Evolutionary conservation across 352 stramenopile genomes (phyloP), one percentile per base, ranked within the genome.

Genomic region (Globisporangium barbulae): DNA sequence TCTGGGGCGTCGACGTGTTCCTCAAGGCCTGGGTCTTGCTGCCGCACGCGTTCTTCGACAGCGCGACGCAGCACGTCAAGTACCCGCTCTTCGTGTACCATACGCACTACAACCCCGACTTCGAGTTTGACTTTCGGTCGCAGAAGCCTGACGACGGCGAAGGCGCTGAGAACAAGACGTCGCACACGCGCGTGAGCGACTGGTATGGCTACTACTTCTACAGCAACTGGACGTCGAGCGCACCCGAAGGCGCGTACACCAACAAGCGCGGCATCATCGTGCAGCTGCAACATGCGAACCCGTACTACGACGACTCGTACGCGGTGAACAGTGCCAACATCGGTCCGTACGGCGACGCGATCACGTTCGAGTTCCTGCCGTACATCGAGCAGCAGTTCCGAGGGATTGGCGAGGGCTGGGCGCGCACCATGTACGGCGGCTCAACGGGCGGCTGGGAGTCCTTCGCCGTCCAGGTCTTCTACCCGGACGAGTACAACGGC

Each of bases 241-340:
- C 71, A 1, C 48, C 61, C 0, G 73, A 81, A 17, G 77, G 71
- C 9, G 74, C 74, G 8, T 90, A 89, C 65, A 84, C 76, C 13
- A 65, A 78, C 67, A 89, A 85, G 39, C 71, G 82, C 49, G 82
- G 82, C 35, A 88, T 91, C 63, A 77, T 91, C 63, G 82, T 91
- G 39, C 82, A 91, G 68, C 69, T 91, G 5, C 82, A 91, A 62
- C 82, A 91, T 57, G 82, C 82, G 2, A 91, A 91, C 41, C 82
- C 82, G 53, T 91, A 91, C 82, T 91, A 91, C 59, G 82, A 91
- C 52, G 82, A 91, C 64, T 89, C 79, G 61, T 91, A 89, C 67
- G 82, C 82, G 0, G 78, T 91, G 63, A 91, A 91, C 53, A 89
- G 78, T 44, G 82, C 79, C 64, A 91, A 89, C 48, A 85, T 91